These are phyloP conservation scores for Cyberlindnera sargentensis DNA, from an alignment of 805 yeast genomes.

Conservation along the genomic window DNA sequence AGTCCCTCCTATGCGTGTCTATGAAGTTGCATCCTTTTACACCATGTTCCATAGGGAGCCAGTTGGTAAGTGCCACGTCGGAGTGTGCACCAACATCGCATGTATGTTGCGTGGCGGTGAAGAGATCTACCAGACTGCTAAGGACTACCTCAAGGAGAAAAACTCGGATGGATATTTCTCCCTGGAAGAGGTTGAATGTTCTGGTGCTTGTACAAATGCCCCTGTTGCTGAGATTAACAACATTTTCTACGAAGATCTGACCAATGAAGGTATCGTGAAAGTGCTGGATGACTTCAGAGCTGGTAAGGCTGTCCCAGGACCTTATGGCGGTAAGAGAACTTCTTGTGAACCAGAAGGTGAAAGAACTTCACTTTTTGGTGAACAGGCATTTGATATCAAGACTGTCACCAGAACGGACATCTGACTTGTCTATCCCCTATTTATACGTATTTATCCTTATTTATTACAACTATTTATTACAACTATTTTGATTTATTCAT, in stretches of 20 bases:
- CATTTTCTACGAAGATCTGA: slow-evolving; percentile 76
- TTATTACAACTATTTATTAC: background rate
- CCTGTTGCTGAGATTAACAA: slow-evolving; percentile 85
- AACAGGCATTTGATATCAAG: slow-evolving; percentile 63
- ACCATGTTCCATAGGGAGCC: slow-evolving; percentile 87
- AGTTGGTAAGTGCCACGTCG: slow-evolving; percentile 77
- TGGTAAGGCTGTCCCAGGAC: slow-evolving; percentile 64
- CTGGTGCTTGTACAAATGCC: slow-evolving; percentile 88
- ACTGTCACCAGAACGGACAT: slow-evolving; percentile 69
- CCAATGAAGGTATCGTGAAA: slow-evolving; percentile 54
- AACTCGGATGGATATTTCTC: slow-evolving; percentile 71
- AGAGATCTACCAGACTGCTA: slow-evolving; percentile 65
- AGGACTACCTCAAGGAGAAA: slow-evolving; percentile 56
- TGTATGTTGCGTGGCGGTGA: slow-evolving; percentile 83
- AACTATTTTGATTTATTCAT: background rate
- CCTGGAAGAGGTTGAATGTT: slow-evolving; percentile 81
- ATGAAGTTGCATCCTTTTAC: slow-evolving; percentile 87
- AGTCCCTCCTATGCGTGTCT: slow-evolving; percentile 92
- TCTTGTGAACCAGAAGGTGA: slow-evolving; percentile 77
- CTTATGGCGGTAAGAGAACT: slow-evolving; percentile 52
- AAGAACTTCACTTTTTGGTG: slow-evolving; percentile 49
- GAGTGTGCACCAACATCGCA: slow-evolving; percentile 86
- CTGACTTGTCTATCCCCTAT: slow-evolving; percentile 21
- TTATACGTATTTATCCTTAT: background rate
- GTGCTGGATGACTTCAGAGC: slow-evolving; percentile 55